Conservation (phyloP, 768 basidiomycete genomes). For the Bullera alba region DNA sequence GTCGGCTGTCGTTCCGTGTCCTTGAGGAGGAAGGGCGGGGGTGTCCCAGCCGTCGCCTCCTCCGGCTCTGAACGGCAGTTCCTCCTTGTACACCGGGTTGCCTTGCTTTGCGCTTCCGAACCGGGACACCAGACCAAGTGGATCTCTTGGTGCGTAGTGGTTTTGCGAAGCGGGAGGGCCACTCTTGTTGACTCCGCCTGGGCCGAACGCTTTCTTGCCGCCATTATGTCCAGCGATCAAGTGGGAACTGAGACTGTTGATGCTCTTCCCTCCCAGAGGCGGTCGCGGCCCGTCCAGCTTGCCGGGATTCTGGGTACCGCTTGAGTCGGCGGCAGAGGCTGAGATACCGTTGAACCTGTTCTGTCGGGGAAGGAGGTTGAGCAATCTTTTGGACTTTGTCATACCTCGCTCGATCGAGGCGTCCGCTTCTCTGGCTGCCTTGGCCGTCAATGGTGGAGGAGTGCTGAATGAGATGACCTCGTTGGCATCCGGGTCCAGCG, state of each 20-base stretch:
- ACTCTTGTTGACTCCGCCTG: background rate
- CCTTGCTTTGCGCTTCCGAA: background rate
- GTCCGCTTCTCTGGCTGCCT: background rate
- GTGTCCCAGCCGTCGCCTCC: background rate
- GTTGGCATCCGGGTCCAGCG: background rate
- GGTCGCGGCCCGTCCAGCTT: too few relatives aligned
- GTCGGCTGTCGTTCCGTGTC: background rate
- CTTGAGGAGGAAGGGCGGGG: background rate
- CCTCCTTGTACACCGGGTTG: too few relatives aligned
- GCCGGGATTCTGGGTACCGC: slow-evolving; percentile 2
- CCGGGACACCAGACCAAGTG: background rate
- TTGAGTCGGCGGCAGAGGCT: too few relatives aligned
- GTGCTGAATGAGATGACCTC: slow-evolving; percentile 2
- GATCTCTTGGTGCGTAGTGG: background rate
- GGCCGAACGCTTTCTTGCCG: background rate
- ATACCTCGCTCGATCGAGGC: too few relatives aligned
- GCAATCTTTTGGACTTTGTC: slow-evolving; percentile 5
- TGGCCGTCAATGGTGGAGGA: background rate
- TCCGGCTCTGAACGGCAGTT: background rate
- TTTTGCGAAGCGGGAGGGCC: background rate
- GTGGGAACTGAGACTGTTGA: background rate
- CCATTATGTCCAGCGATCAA: background rate
- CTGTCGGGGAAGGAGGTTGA: slow-evolving; percentile 8
- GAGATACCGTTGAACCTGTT: slow-evolving; percentile 1
- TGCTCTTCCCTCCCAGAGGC: background rate